phyloP scores from a whole-genome alignment of 345 rosid genomes.

The Eucalyptus marginata region DNA sequence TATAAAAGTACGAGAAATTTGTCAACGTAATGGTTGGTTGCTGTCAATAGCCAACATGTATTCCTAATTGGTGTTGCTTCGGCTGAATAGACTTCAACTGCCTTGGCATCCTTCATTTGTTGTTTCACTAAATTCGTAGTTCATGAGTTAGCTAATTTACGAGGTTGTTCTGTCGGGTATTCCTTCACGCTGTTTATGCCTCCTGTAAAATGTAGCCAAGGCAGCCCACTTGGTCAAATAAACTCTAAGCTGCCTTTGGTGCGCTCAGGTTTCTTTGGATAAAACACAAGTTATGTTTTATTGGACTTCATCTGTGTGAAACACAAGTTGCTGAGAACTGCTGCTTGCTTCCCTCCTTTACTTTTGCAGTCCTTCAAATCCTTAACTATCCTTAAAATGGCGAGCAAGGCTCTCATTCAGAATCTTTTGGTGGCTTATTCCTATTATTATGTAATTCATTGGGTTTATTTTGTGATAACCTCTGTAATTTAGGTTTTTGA shows the following conservation, averaged over 20 bases:
- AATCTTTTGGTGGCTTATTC: neutral
- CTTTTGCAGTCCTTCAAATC: neutral
- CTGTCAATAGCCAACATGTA: neutral
- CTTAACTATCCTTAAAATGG: neutral
- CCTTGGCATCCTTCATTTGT: neutral
- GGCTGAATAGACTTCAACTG: neutral
- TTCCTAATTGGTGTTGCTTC: neutral
- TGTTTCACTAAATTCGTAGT: neutral
- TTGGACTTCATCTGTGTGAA: neutral
- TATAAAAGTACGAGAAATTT: neutral
- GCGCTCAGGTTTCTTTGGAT: neutral
- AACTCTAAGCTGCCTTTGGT: neutral
- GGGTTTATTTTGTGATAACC: neutral
- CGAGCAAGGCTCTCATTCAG: neutral
- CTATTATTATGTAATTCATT: neutral
- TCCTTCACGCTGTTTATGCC: neutral
- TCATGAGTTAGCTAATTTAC: neutral
- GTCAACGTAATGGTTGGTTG: neutral
- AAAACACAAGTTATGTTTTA: neutral
- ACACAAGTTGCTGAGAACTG: neutral
- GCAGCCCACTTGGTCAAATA: neutral
- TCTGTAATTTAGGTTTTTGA: constrained; percentile 67
- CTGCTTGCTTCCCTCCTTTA: neutral
- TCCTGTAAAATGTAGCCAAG: neutral
- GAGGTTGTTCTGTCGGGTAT: neutral